Conservation (phyloP, 1,284 basidiomycete species). For the Ganoderma multipileum region DNA sequence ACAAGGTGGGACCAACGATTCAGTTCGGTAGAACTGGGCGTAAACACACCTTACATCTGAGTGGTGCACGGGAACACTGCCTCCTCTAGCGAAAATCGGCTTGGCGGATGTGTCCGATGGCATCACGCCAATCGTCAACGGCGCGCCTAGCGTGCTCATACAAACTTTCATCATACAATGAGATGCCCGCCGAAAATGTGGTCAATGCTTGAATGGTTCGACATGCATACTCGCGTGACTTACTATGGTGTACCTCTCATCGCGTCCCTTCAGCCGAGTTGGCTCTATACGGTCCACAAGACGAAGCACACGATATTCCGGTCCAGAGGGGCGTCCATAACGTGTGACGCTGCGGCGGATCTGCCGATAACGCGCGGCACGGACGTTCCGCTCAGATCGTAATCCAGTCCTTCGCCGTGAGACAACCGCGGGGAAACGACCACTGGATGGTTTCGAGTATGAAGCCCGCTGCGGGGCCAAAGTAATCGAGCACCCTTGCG, state of each 20-base stretch:
- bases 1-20: not conserved
- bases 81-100: not conserved
- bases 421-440: not conserved
- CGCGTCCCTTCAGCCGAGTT: no score
- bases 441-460: not conserved
- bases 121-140: not conserved
- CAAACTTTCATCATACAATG: not conserved
- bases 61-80: not conserved
- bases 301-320: not conserved
- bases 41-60: not conserved
- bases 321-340: not conserved
- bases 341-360: not conserved
- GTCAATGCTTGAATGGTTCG: not conserved
- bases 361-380: not conserved
- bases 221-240: not conserved
- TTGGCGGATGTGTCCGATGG: not conserved
- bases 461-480: not conserved
- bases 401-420: not conserved
- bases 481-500: not conserved
- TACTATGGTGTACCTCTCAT: not conserved
- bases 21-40: not conserved
- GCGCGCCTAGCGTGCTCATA: not conserved
- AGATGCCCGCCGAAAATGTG: not conserved
- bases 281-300: not conserved
- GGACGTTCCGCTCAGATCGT: not conserved